These are phyloP conservation scores for Monascus ruber DNA, from an alignment of 2,329 filamentous ascomycete species.

Conservation along the genomic window DNA sequence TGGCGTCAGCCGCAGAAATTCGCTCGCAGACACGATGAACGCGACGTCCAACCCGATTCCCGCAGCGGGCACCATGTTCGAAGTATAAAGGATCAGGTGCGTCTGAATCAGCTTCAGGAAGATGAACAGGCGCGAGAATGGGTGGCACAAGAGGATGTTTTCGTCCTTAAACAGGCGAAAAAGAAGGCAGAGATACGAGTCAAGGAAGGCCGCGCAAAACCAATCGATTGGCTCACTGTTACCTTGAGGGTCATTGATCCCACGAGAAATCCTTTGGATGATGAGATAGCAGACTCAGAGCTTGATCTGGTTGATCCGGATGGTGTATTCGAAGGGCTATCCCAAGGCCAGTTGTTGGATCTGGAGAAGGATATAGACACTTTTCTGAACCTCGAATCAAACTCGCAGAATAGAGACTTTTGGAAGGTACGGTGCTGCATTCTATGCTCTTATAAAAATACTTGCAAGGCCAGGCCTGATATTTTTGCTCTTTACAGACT, in stretches of 20 bases:
- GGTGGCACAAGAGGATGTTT: constrained; percentile 89
- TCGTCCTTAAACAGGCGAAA: constrained; percentile 92
- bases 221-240: constrained; percentile 88
- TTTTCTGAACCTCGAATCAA: constrained; percentile 71
- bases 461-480: neutral
- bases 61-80: constrained; percentile 12
- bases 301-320: constrained; percentile 71
- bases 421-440: constrained; percentile 51
- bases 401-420: constrained; percentile 67
- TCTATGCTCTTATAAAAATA: neutral
- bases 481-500: constrained; percentile 40
- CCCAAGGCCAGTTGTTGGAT: constrained; percentile 56
- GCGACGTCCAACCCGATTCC: constrained; percentile 16
- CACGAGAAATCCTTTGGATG: constrained; percentile 66
- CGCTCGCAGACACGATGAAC: constrained; percentile 22
- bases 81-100: constrained; percentile 34
- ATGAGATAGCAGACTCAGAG: constrained; percentile 67
- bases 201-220: constrained; percentile 77
- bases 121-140: constrained; percentile 72
- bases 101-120: constrained; percentile 49
- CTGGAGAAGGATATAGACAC: constrained; percentile 71
- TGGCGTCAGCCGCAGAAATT: constrained; percentile 28
- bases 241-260: constrained; percentile 79
- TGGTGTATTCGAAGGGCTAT: constrained; percentile 64
- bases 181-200: constrained; percentile 95